Percentiles rank a stretch among this genome's conserved stretches.
Evolutionary conservation across 768 basidiomycete genomes (phyloP).

Genomic region (Agrocybe pediades): DNA sequence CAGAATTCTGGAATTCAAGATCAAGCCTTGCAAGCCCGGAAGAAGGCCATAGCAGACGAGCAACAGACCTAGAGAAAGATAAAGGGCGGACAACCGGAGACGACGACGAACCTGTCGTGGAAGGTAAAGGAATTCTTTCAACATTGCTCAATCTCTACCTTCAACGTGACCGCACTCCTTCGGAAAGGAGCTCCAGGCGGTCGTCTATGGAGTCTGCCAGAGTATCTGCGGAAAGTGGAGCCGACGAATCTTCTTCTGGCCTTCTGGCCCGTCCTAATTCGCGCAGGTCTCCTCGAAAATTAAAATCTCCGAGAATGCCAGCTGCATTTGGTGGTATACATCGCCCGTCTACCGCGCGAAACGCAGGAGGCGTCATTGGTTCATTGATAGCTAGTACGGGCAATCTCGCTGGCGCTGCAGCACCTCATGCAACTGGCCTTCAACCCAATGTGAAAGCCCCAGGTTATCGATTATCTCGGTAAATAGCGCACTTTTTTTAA

Average conservation of each 20-base stretch:
- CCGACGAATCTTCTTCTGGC: not conserved
- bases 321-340: slow-evolving; percentile 13
- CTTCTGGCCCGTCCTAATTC: not conserved
- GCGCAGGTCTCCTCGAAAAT: slow-evolving; percentile 1
- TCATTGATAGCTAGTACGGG: slow-evolving; percentile 73
- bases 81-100: too few relatives aligned
- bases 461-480: slow-evolving; percentile 71
- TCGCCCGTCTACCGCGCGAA: slow-evolving; percentile 45
- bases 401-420: slow-evolving; percentile 61
- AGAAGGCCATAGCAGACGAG: not conserved
- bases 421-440: slow-evolving; percentile 48
- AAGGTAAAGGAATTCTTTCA: slow-evolving; percentile 60
- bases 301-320: slow-evolving; percentile 3
- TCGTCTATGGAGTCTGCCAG: slow-evolving; percentile 7
- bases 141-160: slow-evolving; percentile 64
- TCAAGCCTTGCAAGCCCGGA: not conserved
- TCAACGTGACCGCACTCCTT: slow-evolving; percentile 4
- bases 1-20: not conserved
- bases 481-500: slow-evolving; percentile 3
- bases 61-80: slow-evolving; percentile 15
- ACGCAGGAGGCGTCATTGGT: slow-evolving; percentile 65
- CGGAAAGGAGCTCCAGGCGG: slow-evolving; percentile 7
- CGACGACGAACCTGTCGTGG: slow-evolving; percentile 10
- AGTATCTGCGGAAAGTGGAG: not conserved
- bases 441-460: slow-evolving; percentile 61